Evolutionary conservation across 2,329 filamentous ascomycete genomes (phyloP).

Genomic region (Fusarium coicis): DNA sequence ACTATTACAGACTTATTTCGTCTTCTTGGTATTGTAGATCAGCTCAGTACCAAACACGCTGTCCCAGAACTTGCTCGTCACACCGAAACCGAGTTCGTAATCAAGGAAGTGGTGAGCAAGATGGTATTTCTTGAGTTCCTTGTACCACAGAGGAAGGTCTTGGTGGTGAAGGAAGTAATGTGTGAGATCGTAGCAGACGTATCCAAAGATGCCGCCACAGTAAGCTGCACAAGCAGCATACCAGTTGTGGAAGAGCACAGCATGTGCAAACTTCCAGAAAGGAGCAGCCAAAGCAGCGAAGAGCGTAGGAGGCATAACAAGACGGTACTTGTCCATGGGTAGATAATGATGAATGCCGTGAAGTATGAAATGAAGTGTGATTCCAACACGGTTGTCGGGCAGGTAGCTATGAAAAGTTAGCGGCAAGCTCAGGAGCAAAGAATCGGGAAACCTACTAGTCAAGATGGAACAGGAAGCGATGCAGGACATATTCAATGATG

Average conservation of each 20-base stretch:
- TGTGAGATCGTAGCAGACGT: constrained; percentile 95
- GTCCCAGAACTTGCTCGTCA: constrained; percentile 98
- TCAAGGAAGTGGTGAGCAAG: constrained; percentile 97
- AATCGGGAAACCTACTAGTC: constrained; percentile 74
- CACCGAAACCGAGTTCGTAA: constrained; percentile 96
- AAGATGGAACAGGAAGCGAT: constrained; percentile 93
- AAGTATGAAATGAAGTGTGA: constrained; percentile 91
- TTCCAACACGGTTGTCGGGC: constrained; percentile 87
- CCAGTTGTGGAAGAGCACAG: constrained; percentile 87
- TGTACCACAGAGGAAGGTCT: constrained; percentile 90
- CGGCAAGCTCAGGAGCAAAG: background rate
- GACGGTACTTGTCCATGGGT: constrained; percentile 97
- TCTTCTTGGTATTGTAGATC: constrained; percentile 48
- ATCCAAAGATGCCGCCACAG: constrained; percentile 93
- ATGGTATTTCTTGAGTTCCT: constrained; percentile 95
- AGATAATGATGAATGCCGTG: constrained; percentile 98
- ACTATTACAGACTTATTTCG: constrained; percentile 40
- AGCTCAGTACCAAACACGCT: constrained; percentile 90
- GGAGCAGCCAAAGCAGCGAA: constrained; percentile 86
- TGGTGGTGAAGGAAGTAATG: constrained; percentile 99
- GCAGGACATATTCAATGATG: constrained; percentile 86
- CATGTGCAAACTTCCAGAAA: constrained; percentile 91
- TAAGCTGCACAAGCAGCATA: constrained; percentile 80
- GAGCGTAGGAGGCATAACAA: constrained; percentile 95
- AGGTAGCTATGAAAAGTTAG: constrained; percentile 71